Evolutionary conservation across 345 rosid species (phyloP).

Genomic region (Euphorbia pulcherrima): DNA sequence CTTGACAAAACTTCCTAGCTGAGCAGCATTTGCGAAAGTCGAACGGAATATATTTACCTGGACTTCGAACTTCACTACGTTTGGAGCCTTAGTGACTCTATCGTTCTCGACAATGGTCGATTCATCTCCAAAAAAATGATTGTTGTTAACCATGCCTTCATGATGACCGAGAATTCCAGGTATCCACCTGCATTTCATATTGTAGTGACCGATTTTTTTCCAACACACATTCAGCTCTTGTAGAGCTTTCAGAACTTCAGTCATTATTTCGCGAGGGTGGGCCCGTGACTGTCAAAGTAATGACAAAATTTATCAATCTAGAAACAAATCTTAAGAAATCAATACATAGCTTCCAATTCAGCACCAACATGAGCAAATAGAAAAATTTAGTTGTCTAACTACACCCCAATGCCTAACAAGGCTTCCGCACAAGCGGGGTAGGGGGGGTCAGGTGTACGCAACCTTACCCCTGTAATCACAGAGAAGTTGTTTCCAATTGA

Average conservation of each 20-base stretch:
- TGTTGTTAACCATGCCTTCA: slow-evolving; percentile 63
- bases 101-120: slow-evolving; percentile 53
- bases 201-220: slow-evolving; percentile 95
- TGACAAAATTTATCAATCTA: slow-evolving; percentile 2
- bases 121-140: slow-evolving; percentile 67
- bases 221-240: slow-evolving; percentile 80
- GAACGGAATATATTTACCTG: slow-evolving; percentile 46
- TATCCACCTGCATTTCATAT: slow-evolving; percentile 94
- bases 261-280: slow-evolving; percentile 89
- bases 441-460: too few relatives aligned
- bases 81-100: slow-evolving; percentile 39
- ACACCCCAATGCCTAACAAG: too few relatives aligned
- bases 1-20: too few relatives aligned
- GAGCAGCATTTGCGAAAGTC: too few relatives aligned
- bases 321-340: too few relatives aligned
- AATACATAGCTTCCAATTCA: too few relatives aligned
- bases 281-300: slow-evolving; percentile 62
- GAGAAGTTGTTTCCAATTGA: too few relatives aligned
- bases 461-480: too few relatives aligned
- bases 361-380: background rate
- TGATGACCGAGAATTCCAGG: slow-evolving; percentile 49
- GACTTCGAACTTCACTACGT: slow-evolving; percentile 84
- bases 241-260: slow-evolving; percentile 76
- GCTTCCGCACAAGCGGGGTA: too few relatives aligned
- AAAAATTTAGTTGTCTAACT: background rate